phyloP scores from a whole-genome alignment of 225 moss, liverwort and hornwort species.

The Marchantia polymorpha region DNA sequence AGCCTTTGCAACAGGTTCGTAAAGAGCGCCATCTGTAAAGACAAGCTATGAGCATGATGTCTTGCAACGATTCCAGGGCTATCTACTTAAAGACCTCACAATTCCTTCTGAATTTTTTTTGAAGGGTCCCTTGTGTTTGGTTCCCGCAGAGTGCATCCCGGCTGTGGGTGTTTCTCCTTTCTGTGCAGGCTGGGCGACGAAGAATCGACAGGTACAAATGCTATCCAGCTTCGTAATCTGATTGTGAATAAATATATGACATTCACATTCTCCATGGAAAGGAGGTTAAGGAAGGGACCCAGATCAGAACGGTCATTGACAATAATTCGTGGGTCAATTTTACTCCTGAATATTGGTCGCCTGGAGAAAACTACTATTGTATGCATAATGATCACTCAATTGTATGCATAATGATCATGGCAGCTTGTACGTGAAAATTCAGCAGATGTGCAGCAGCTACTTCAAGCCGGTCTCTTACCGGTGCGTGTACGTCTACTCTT shows the following conservation, averaged over 20 bases:
- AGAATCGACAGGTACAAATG: conserved; percentile 53
- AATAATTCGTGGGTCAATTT: too few species aligned
- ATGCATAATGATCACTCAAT: too few species aligned
- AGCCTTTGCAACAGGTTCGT: conserved; percentile 72
- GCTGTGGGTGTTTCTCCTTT: conserved; percentile 80
- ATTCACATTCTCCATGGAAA: too few species aligned
- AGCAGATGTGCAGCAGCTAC: conserved; percentile 46
- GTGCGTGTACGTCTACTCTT: conserved; percentile 32
- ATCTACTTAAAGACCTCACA: not conserved
- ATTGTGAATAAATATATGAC: too few species aligned
- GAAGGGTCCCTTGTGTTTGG: not conserved
- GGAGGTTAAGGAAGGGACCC: too few species aligned
- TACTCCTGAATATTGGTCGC: too few species aligned
- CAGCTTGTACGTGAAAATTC: conserved; percentile 72
- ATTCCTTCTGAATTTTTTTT: not conserved
- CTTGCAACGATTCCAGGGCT: not conserved
- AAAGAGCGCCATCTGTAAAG: not conserved
- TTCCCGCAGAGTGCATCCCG: conserved; percentile 75
- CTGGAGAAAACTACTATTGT: too few species aligned
- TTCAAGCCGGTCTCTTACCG: conserved; percentile 83
- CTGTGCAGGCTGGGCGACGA: conserved; percentile 83
- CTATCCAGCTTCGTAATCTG: too few species aligned
- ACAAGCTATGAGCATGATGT: not conserved
- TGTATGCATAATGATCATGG: not conserved
- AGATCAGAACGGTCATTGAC: too few species aligned